Conservation (phyloP, 441 rosid genomes). For the Pelargonium fulgidum region DNA sequence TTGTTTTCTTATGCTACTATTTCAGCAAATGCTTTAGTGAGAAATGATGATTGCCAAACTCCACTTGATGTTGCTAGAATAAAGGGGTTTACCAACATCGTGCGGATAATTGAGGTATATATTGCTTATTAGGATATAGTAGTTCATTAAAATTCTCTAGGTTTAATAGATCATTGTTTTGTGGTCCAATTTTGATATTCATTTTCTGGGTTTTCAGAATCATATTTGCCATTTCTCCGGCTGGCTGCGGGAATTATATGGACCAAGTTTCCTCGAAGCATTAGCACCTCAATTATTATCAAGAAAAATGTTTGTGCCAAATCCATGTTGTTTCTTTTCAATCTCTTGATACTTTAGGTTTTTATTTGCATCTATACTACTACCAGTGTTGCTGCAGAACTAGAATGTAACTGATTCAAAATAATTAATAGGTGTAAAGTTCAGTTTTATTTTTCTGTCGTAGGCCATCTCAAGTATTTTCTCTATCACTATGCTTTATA, state of each 20-base stretch:
- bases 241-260: constrained; percentile 44
- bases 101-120: constrained; percentile 52
- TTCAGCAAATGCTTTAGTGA: constrained; percentile 50
- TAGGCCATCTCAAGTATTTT: constrained; percentile 4
- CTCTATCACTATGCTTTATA: not conserved
- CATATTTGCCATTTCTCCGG: constrained; percentile 48
- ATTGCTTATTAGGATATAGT: too few relatives aligned
- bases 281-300: constrained; percentile 40
- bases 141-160: not conserved
- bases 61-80: constrained; percentile 53
- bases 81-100: constrained; percentile 37
- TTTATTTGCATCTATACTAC: not conserved
- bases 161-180: constrained; percentile 8
- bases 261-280: constrained; percentile 50
- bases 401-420: constrained; percentile 11
- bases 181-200: not conserved
- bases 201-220: constrained; percentile 24
- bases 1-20: constrained; percentile 15
- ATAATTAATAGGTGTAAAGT: constrained; percentile 4
- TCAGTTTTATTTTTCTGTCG: not conserved
- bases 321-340: constrained; percentile 6
- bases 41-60: constrained; percentile 55
- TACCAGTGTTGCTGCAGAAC: not conserved
- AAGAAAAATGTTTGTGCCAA: constrained; percentile 40
- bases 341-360: not conserved